A percentile compares a stretch with the other conserved stretches of the same genome.
Conservation (phyloP, 164 flowering plant species). For the Euptelea pleiosperma region DNA sequence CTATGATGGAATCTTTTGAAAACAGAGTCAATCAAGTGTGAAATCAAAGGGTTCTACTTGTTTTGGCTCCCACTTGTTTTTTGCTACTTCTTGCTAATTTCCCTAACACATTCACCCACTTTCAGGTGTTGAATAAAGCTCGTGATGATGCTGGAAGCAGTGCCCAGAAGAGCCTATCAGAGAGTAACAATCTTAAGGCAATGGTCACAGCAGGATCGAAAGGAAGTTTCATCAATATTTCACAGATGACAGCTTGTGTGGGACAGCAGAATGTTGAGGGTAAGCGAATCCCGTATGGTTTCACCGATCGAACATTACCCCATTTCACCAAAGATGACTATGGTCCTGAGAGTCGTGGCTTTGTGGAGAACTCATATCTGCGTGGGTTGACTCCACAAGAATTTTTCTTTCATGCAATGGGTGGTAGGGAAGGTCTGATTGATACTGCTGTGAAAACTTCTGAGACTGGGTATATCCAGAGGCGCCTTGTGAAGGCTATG, state of each 20-base stretch:
- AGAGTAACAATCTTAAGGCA: slow-evolving; percentile 97
- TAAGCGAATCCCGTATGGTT: slow-evolving; percentile 83
- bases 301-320: slow-evolving; percentile 73
- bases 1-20: slow-evolving; percentile 98
- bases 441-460: slow-evolving; percentile 97
- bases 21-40: slow-evolving; percentile 96
- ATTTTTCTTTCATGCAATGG: slow-evolving; percentile 96
- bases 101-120: not conserved
- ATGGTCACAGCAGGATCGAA: slow-evolving; percentile 99
- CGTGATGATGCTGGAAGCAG: slow-evolving; percentile 99
- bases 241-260: slow-evolving; percentile 98
- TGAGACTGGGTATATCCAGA: slow-evolving; percentile 91
- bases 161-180: slow-evolving; percentile 95
- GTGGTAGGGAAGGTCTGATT: slow-evolving; percentile 95
- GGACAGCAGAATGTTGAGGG: slow-evolving; percentile 98
- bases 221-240: slow-evolving; percentile 94
- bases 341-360: slow-evolving; percentile 96
- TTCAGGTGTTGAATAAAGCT: slow-evolving; percentile 89
- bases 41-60: not conserved
- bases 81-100: not conserved
- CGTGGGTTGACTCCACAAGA: slow-evolving; percentile 90
- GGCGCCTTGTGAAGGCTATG: slow-evolving; percentile 90
- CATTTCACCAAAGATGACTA: slow-evolving; percentile 86
- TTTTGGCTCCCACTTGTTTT: not conserved
- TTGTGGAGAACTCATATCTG: slow-evolving; percentile 88